Percentiles rank a stretch among this genome's conserved stretches.
Conservation (phyloP, 352 stramenopile species). For the Phytopythium cucurbitacearum region DNA sequence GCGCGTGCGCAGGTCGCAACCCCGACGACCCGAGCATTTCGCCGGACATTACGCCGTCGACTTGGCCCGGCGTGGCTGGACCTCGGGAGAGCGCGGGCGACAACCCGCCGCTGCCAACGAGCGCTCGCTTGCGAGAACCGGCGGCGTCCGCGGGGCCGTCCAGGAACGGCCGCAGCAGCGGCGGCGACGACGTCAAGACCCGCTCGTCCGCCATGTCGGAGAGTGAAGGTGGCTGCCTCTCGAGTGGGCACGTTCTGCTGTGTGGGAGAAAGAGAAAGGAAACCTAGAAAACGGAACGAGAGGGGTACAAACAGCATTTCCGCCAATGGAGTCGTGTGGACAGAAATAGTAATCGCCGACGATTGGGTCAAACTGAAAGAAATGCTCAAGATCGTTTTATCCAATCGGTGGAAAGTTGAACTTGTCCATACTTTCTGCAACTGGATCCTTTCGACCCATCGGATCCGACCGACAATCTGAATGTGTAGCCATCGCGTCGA, state of each 20-base stretch:
- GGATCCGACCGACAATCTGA: no score
- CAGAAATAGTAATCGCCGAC: no score
- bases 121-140: constrained; percentile 18
- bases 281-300: no score
- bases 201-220: constrained; percentile 5
- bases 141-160: constrained; percentile 7
- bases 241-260: no score
- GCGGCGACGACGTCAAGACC: constrained; percentile 5
- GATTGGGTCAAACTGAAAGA: no score
- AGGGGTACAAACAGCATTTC: no score
- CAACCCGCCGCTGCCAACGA: constrained; percentile 10
- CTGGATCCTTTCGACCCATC: no score
- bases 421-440: neutral
- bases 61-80: constrained; percentile 9
- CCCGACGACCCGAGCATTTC: constrained; percentile 5
- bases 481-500: no score
- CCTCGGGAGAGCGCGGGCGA: constrained; percentile 10
- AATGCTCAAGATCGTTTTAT: neutral
- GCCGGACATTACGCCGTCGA: constrained; percentile 2
- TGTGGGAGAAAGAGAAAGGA: no score
- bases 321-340: no score
- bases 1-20: constrained; percentile 8
- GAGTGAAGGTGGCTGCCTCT: neutral
- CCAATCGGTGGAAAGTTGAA: neutral
- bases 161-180: constrained; percentile 17